Percentiles rank a stretch among this genome's conserved stretches.
Evolutionary conservation across 805 yeast species (phyloP).

Genomic region (Zygoascus flipseniorum): DNA sequence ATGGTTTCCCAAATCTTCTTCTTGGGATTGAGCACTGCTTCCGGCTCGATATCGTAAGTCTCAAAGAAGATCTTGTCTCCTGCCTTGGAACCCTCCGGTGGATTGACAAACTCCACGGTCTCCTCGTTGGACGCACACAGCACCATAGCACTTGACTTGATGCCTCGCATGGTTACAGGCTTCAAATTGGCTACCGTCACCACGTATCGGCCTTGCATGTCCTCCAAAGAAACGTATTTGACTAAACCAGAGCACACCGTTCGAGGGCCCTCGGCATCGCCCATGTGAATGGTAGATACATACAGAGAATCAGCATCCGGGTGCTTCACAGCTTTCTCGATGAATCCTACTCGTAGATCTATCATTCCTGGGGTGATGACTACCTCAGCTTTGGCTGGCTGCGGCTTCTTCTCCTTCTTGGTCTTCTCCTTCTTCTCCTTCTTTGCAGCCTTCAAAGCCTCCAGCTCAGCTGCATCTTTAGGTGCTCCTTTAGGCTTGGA

Average conservation of each 20-base stretch:
- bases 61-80: conserved; percentile 97
- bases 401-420: conserved; percentile 46
- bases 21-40: conserved; percentile 90
- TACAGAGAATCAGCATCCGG: conserved; percentile 97
- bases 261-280: conserved; percentile 95
- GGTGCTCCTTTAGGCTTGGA: conserved; percentile 35
- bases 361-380: conserved; percentile 77
- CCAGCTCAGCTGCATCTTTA: conserved; percentile 7
- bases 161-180: conserved; percentile 97
- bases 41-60: conserved; percentile 82
- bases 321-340: conserved; percentile 92
- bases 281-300: conserved; percentile 93
- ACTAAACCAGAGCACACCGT: conserved; percentile 97
- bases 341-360: conserved; percentile 92
- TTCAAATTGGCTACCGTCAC: conserved; percentile 91
- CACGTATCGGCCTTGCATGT: conserved; percentile 89
- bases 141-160: conserved; percentile 94
- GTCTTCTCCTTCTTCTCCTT: conserved; percentile 30
- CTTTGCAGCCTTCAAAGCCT: conserved; percentile 9
- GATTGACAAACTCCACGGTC: conserved; percentile 84
- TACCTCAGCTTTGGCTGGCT: conserved; percentile 40
- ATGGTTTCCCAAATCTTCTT: conserved; percentile 95
- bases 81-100: conserved; percentile 86
- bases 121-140: conserved; percentile 67
- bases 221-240: conserved; percentile 80